phyloP scores from a whole-genome alignment of 1,139 yeast species.

The Yamadazyma diospyri region DNA sequence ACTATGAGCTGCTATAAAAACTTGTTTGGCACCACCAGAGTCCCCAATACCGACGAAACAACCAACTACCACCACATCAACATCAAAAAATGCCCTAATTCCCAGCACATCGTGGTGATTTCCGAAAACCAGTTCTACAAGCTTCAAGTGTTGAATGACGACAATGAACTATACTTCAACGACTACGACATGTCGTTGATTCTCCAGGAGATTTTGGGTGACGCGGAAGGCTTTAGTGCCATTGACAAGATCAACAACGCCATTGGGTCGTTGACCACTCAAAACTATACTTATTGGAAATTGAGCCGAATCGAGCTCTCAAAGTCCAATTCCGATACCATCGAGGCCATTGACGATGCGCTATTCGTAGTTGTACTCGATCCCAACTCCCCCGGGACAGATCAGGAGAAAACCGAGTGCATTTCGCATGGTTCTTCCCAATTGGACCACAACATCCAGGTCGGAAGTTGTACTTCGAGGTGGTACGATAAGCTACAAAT shows the following conservation, averaged over 20 bases:
- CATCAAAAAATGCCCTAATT: slow-evolving; percentile 24
- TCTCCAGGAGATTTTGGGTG: slow-evolving; percentile 47
- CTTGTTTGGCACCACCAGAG: slow-evolving; percentile 65
- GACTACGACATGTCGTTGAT: slow-evolving; percentile 54
- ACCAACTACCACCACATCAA: slow-evolving; percentile 22
- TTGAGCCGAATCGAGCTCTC: slow-evolving; percentile 51
- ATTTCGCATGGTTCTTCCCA: slow-evolving; percentile 66
- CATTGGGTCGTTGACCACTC: slow-evolving; percentile 69
- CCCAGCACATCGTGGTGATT: slow-evolving; percentile 49
- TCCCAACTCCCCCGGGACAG: slow-evolving; percentile 48
- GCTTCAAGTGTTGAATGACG: slow-evolving; percentile 53
- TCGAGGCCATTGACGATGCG: slow-evolving; percentile 57
- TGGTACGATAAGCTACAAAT: slow-evolving; percentile 79
- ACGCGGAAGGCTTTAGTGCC: slow-evolving; percentile 35
- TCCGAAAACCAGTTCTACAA: slow-evolving; percentile 62
- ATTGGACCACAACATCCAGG: slow-evolving; percentile 53
- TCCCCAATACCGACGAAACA: slow-evolving; percentile 44
- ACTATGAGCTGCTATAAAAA: slow-evolving; percentile 67
- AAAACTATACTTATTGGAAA: slow-evolving; percentile 61
- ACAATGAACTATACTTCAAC: slow-evolving; percentile 40
- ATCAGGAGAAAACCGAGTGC: slow-evolving; percentile 41
- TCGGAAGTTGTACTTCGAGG: slow-evolving; percentile 72
- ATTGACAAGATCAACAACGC: slow-evolving; percentile 50
- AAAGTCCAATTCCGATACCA: slow-evolving; percentile 38
- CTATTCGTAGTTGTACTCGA: slow-evolving; percentile 68